phyloP scores from a whole-genome alignment of 1,284 basidiomycete species.

The Microbotryomycetes sp. region DNA sequence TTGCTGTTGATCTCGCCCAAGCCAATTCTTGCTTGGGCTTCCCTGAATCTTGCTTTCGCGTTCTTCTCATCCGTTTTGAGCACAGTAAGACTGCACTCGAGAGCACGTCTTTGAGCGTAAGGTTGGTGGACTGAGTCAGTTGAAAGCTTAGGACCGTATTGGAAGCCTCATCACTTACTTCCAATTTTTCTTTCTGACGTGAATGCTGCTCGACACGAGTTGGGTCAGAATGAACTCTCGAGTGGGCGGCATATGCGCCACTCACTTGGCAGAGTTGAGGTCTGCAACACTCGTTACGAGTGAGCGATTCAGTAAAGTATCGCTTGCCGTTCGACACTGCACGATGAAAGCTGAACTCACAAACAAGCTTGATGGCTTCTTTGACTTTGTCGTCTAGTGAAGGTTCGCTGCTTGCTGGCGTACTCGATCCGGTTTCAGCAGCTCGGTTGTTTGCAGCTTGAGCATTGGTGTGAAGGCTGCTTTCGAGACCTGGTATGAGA shows the following conservation, averaged over 20 bases:
- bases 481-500: neutral
- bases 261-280: neutral
- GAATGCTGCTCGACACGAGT: neutral
- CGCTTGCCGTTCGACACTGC: no score
- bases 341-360: neutral
- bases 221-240: no score
- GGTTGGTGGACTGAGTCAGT: neutral
- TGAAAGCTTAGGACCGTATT: neutral
- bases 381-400: neutral
- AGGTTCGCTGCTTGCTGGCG: no score
- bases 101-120: no score
- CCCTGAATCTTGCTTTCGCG: conserved; percentile 22
- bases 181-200: conserved; percentile 21
- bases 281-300: neutral
- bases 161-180: neutral
- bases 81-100: conserved; percentile 11
- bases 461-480: neutral
- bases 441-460: neutral
- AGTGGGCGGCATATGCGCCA: no score
- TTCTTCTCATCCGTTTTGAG: conserved; percentile 21
- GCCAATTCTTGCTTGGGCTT: conserved; percentile 26
- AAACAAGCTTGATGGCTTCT: neutral
- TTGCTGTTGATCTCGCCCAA: conserved; percentile 9
- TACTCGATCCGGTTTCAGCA: no score
- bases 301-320: neutral